Percentiles rank a stretch among this genome's conserved stretches.
Evolutionary conservation across 2,329 filamentous ascomycete genomes (phyloP).

Genomic region (Diaporthe capsici): DNA sequence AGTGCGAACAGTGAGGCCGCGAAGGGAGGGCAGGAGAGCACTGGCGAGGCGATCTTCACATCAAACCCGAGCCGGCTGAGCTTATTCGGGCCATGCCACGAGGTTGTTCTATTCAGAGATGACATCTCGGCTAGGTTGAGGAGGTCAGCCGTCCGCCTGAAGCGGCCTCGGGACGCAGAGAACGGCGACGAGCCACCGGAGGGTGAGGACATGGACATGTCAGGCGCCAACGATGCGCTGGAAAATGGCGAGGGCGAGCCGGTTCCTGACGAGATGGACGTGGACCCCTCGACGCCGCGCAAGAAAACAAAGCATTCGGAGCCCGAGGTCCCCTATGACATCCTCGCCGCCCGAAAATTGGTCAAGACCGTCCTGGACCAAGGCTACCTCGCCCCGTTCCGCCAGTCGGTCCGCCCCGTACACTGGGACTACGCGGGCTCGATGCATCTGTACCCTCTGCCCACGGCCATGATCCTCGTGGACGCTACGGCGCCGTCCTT

Average conservation of each 20-base stretch:
- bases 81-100: constrained; percentile 89
- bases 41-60: constrained; percentile 87
- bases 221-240: constrained; percentile 45
- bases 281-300: constrained; percentile 52
- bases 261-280: constrained; percentile 55
- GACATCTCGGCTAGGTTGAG: constrained; percentile 86
- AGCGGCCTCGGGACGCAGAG: constrained; percentile 54
- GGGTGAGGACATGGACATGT: constrained; percentile 52
- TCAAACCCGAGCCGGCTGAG: constrained; percentile 87
- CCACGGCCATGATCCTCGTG: constrained; percentile 85
- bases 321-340: constrained; percentile 59
- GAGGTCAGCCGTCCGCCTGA: constrained; percentile 81
- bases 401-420: constrained; percentile 82
- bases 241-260: constrained; percentile 45
- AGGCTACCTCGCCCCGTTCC: constrained; percentile 89
- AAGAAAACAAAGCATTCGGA: constrained; percentile 35
- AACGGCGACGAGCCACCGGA: constrained; percentile 41
- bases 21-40: constrained; percentile 59
- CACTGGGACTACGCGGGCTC: constrained; percentile 89
- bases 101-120: constrained; percentile 89
- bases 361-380: constrained; percentile 95
- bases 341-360: constrained; percentile 78
- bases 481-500: constrained; percentile 88
- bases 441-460: constrained; percentile 88
- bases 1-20: constrained; percentile 80